Evolutionary conservation across 1,284 basidiomycete genomes (phyloP).

Genomic region (Ganoderma lingzhi): DNA sequence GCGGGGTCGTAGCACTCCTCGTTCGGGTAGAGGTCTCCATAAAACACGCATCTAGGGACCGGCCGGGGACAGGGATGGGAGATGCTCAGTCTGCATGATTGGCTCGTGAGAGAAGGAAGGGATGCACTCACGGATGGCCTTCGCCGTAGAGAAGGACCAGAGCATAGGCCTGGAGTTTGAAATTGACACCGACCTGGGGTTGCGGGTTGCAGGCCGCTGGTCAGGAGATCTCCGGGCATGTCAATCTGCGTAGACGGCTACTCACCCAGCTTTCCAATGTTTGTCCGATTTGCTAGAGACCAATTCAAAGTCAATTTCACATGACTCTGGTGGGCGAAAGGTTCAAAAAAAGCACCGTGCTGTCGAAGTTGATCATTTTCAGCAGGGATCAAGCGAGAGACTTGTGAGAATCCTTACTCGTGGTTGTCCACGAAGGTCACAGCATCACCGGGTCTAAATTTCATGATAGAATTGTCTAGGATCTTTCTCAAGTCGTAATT

Average conservation of each 20-base stretch:
- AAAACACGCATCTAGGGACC: constrained; percentile 82
- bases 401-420: constrained; percentile 59
- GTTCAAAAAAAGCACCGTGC: constrained; percentile 55
- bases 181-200: constrained; percentile 66
- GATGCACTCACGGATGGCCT: constrained; percentile 82
- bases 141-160: constrained; percentile 84
- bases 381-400: constrained; percentile 1
- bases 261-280: constrained; percentile 82
- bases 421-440: constrained; percentile 89
- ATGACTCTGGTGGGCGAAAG: constrained; percentile 2
- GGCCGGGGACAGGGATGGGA: background rate
- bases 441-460: constrained; percentile 69
- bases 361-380: constrained; percentile 34
- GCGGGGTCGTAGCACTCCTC: constrained; percentile 66
- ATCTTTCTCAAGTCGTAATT: constrained; percentile 73
- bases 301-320: constrained; percentile 21
- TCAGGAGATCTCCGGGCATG: constrained; percentile 8
- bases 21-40: constrained; percentile 87
- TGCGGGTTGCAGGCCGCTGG: background rate
- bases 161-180: constrained; percentile 87
- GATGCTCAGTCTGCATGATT: background rate
- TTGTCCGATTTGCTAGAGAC: constrained; percentile 71
- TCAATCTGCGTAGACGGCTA: constrained; percentile 13
- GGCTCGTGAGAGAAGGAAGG: constrained; percentile 11
- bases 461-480: constrained; percentile 64